Evolutionary conservation across 192 early-diverging fungal genomes (phyloP).

Genomic region (Ambispora gerdemannii): DNA sequence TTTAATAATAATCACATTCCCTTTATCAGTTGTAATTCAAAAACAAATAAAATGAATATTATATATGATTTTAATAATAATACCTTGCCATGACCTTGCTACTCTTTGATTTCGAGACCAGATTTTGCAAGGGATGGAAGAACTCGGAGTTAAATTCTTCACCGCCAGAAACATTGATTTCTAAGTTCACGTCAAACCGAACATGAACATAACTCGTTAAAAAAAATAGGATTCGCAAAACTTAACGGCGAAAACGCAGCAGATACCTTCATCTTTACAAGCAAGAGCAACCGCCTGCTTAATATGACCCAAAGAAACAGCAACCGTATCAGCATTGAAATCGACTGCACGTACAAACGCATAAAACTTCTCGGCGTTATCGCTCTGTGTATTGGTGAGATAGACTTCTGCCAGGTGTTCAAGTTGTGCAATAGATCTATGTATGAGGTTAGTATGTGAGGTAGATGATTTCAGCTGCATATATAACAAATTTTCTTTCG

Average conservation of each 20-base stretch:
- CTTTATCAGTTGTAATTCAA: not conserved
- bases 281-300: conserved; percentile 41
- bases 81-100: conserved; percentile 60
- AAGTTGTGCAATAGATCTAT: conserved; percentile 63
- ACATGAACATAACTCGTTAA: too few relatives aligned
- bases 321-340: conserved; percentile 63
- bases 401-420: conserved; percentile 64
- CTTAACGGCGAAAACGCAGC: not conserved
- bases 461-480: too few relatives aligned
- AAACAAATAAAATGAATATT: not conserved
- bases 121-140: conserved; percentile 39
- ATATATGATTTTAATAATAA: not conserved
- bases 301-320: conserved; percentile 52
- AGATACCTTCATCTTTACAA: conserved; percentile 37
- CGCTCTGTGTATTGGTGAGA: conserved; percentile 45
- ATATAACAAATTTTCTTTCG: too few relatives aligned
- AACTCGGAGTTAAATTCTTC: conserved; percentile 48
- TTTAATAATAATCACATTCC: not conserved
- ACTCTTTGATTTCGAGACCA: conserved; percentile 45
- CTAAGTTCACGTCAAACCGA: conserved; percentile 28
- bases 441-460: not conserved
- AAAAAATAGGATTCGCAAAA: not conserved
- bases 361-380: conserved; percentile 53
- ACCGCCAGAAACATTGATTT: conserved; percentile 38
- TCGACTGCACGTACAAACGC: conserved; percentile 53